phyloP scores from a whole-genome alignment of 73 alveolate genomes.

The Tetrahymena thermophila region DNA sequence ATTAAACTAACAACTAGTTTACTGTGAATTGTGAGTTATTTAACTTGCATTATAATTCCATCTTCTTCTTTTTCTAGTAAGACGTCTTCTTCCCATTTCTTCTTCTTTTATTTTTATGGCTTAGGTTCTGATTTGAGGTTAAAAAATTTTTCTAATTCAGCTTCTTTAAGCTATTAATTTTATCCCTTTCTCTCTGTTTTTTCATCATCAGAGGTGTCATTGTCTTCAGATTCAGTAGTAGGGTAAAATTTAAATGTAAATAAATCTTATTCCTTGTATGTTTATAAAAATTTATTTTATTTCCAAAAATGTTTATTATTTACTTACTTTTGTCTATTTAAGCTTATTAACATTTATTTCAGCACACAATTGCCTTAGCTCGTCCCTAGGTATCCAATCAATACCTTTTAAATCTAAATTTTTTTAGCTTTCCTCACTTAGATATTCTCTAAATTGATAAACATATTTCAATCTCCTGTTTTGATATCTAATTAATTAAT shows the following conservation, averaged over 20 bases:
- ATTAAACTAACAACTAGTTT: not conserved
- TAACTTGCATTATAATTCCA: not conserved
- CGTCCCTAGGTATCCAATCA: not conserved
- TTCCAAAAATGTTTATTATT: not conserved
- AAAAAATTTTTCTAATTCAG: not conserved
- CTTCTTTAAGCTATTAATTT: not conserved
- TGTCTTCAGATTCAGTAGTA: not conserved
- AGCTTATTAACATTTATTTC: not conserved
- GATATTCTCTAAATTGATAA: not conserved
- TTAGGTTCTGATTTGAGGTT: not conserved
- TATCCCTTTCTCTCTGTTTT: not conserved
- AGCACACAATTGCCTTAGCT: not conserved
- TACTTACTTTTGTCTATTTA: not conserved
- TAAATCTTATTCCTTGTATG: not conserved
- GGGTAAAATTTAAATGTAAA: not conserved
- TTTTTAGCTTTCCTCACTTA: not conserved
- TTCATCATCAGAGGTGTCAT: not conserved
- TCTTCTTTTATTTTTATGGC: not conserved
- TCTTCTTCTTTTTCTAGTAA: not conserved
- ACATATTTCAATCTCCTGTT: not conserved
- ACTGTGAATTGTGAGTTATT: not conserved
- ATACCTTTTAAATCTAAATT: not conserved
- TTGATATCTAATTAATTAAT: not conserved
- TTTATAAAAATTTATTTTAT: not conserved
- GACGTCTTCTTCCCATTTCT: not conserved